phyloP scores from a whole-genome alignment of 2,329 filamentous ascomycete species.

The Knufia fluminis region DNA sequence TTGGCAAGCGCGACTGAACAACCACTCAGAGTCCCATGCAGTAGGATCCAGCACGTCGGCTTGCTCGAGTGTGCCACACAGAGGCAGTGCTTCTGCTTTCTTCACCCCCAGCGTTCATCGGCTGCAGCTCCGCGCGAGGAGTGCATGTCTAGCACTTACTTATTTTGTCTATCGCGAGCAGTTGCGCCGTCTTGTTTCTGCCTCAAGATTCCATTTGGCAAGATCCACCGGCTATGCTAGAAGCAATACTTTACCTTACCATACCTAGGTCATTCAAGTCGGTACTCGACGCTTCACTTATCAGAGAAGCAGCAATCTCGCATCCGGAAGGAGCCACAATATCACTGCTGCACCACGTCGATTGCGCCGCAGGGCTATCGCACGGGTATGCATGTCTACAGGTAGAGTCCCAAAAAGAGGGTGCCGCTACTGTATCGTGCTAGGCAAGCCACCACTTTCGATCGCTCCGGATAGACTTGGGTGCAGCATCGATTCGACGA shows the following conservation, averaged over 20 bases:
- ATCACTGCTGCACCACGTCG: neutral
- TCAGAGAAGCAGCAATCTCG: neutral
- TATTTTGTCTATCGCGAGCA: neutral
- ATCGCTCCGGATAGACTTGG: neutral
- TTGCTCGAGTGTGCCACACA: neutral
- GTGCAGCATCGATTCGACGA: neutral
- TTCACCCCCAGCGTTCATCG: slow-evolving; percentile 5
- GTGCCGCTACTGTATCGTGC: slow-evolving; percentile 1
- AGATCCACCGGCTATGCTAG: neutral
- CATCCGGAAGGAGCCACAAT: neutral
- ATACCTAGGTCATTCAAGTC: too few relatives aligned
- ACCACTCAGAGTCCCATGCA: neutral
- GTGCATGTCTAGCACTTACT: slow-evolving; percentile 1
- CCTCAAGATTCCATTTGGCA: neutral
- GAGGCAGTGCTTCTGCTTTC: neutral
- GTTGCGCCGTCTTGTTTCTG: neutral
- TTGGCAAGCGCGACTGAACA: neutral
- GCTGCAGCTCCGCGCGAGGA: slow-evolving; percentile 1
- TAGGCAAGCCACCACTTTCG: slow-evolving; percentile 7
- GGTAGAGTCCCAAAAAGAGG: neutral
- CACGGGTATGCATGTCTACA: neutral
- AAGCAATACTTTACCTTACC: too few relatives aligned
- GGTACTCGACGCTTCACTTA: too few relatives aligned
- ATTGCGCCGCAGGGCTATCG: neutral
- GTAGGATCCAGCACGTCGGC: neutral